Evolutionary conservation across 2,329 filamentous ascomycete genomes (phyloP).

Genomic region (Cordyceps fumosorosea): DNA sequence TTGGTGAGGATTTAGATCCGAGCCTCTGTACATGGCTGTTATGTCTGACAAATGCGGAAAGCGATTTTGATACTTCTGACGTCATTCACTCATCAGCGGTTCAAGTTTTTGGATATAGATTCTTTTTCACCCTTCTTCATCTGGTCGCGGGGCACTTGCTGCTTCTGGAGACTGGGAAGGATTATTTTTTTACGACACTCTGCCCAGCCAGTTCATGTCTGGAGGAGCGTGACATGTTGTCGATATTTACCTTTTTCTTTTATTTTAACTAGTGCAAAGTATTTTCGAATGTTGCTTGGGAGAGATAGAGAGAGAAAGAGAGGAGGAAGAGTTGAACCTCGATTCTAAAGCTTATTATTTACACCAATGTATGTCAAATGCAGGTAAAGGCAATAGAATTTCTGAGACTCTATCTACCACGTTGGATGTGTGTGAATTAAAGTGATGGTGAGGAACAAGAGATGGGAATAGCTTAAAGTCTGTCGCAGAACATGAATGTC

Average conservation of each 20-base stretch:
- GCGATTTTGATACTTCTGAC: slow-evolving; percentile 8
- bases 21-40: not conserved
- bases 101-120: slow-evolving; percentile 2
- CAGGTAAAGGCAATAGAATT: slow-evolving; percentile 3
- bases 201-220: not conserved
- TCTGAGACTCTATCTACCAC: not conserved
- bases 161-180: not conserved
- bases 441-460: not conserved
- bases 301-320: not conserved
- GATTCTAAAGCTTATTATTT: not conserved
- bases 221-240: not conserved
- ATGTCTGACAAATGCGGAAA: slow-evolving; percentile 5
- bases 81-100: not conserved
- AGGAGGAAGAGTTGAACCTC: not conserved
- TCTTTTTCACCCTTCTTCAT: slow-evolving; percentile 1
- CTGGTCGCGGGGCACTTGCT: not conserved
- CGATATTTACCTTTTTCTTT: slow-evolving; percentile 1
- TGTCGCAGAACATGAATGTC: no score
- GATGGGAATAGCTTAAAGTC: not conserved
- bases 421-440: not conserved
- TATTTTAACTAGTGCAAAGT: not conserved
- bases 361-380: not conserved
- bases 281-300: not conserved
- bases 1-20: slow-evolving; percentile 10
- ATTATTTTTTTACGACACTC: not conserved